Evolutionary conservation across 2,329 filamentous ascomycete species (phyloP).

Genomic region (Chrysoporthe deuterocubensis): DNA sequence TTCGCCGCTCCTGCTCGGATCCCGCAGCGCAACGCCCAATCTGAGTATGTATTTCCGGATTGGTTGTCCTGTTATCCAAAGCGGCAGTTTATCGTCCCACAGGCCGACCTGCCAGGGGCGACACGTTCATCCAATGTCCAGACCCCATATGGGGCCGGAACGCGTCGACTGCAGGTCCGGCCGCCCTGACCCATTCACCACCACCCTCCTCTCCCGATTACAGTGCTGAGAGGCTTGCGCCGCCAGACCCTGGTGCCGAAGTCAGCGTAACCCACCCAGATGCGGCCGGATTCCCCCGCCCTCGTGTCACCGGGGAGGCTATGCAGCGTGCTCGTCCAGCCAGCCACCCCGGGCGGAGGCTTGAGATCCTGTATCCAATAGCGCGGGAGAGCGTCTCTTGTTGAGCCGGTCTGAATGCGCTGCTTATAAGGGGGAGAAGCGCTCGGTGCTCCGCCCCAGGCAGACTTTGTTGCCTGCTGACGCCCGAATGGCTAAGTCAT

Average conservation of each 20-base stretch:
- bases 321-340: not conserved
- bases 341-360: not conserved
- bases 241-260: not conserved
- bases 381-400: not conserved
- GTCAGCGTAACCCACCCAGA: not conserved
- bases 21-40: too few relatives aligned
- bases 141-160: too few relatives aligned
- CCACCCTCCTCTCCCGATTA: not conserved
- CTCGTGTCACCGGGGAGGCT: not conserved
- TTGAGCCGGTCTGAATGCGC: not conserved
- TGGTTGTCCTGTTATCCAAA: not conserved
- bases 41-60: too few relatives aligned
- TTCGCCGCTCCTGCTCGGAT: not conserved
- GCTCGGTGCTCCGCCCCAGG: slow-evolving; percentile 7
- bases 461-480: slow-evolving; percentile 3
- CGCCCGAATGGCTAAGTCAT: not conserved
- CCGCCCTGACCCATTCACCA: not conserved
- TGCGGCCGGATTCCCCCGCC: not conserved
- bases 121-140: not conserved
- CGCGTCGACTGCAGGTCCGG: too few relatives aligned
- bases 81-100: not conserved
- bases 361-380: not conserved
- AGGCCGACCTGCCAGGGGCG: not conserved
- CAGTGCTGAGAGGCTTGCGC: slow-evolving; percentile 25
- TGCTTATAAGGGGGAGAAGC: not conserved